Evolutionary conservation across 2,329 filamentous ascomycete species (phyloP), one percentile per base, ranked within the genome.

Genomic region (Beauveria sp.): DNA sequence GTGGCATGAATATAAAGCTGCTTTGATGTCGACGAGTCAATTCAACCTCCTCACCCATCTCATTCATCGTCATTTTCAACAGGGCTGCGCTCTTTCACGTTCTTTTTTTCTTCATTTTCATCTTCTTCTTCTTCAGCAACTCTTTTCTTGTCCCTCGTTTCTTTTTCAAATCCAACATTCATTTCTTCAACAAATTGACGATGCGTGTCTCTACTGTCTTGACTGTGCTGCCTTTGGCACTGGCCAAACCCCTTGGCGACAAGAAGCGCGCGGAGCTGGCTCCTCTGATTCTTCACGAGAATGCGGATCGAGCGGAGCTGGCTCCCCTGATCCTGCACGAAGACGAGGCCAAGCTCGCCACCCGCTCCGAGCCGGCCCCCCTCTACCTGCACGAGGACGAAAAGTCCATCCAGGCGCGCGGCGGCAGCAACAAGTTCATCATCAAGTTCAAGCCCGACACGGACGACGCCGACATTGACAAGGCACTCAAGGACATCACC

Each of bases 381-480:
- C 50, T 61, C 5, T 30, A 45, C 42, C 49, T 55, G 30, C 60
- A 55, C 46, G 53, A 57, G 45, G 4, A 45, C 7, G 55, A 49
- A 46, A 14, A 20, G 20, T 20, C 26, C 45, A 7, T 58, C 16
- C 30, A 28, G 5, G 54, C 49, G 16, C 45, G 42, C 20, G 46
- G 47, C 46, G 46, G 50, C 47, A 62, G 46, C 40, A 24, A 52
- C 54, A 52, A 47, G 53, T 62, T 45, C 47, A 62, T 54, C 49
- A 50, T 62, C 60, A 62, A 62, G 60, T 62, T 58, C 54, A 58
- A 62, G 49, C 16, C 34, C 5, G 60, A 55, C 60, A 53, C 46
- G 16, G 10, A 18, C 20, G 28, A 16, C 2, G 30, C 40, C 49
- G 53, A 34, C n/a, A 24, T 62, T 20, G 20, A 62, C 6, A 9